phyloP scores from a whole-genome alignment of 2,329 filamentous ascomycete species.

The Teratosphaeria zuluensis region DNA sequence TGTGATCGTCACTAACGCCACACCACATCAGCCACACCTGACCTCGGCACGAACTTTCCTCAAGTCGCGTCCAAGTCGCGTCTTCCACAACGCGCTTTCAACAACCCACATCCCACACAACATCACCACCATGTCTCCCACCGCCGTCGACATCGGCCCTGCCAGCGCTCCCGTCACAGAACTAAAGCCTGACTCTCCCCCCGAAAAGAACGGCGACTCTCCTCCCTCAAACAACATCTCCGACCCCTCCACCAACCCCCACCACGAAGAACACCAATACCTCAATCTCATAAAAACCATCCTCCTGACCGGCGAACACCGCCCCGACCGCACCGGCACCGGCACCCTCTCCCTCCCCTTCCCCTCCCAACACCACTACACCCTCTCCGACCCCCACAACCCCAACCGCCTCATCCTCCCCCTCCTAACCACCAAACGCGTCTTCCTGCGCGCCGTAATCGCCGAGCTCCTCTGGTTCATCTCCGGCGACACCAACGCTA shows the following conservation, averaged over 20 bases:
- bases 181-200: constrained; percentile 9
- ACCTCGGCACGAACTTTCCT: neutral
- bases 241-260: too few relatives aligned
- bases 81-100: neutral
- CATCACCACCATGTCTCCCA: constrained; percentile 19
- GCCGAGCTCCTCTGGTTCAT: constrained; percentile 96
- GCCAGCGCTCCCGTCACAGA: constrained; percentile 17
- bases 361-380: constrained; percentile 76
- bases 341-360: constrained; percentile 67
- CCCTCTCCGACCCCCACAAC: constrained; percentile 51
- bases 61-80: neutral
- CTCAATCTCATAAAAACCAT: constrained; percentile 82
- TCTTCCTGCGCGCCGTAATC: constrained; percentile 82
- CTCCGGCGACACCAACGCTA: constrained; percentile 69
- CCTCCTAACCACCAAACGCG: constrained; percentile 92
- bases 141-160: constrained; percentile 20
- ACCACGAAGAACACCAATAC: constrained; percentile 88
- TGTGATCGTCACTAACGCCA: neutral
- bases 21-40: neutral
- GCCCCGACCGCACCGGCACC: constrained; percentile 89
- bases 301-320: constrained; percentile 70
- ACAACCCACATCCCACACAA: too few relatives aligned
- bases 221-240: too few relatives aligned
- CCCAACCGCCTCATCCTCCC: constrained; percentile 61
- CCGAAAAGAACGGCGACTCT: constrained; percentile 9